Conservation (phyloP, 2,329 filamentous ascomycete species). For the Epicoccum nigrum region DNA sequence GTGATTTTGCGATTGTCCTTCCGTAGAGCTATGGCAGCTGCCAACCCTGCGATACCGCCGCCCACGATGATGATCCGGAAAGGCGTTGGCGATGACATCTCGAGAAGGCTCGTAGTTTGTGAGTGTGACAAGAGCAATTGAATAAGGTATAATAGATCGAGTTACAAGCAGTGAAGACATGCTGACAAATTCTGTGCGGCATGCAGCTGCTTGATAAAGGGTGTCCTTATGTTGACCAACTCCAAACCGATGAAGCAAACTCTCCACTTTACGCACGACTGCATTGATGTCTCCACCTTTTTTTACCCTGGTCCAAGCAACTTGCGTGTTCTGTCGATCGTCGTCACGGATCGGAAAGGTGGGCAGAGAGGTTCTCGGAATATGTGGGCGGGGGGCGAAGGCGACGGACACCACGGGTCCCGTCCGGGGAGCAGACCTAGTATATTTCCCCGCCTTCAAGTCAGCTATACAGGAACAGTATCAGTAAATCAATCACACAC, state of each 20-base stretch:
- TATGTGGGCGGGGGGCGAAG: background rate
- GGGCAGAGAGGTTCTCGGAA: background rate
- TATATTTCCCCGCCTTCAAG: too few relatives aligned
- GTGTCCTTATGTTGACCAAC: background rate
- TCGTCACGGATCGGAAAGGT: background rate
- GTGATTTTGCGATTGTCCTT: conserved; percentile 41
- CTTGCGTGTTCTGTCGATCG: background rate
- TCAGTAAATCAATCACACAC: too few relatives aligned
- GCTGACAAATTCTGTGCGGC: background rate
- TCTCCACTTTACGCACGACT: conserved; percentile 1
- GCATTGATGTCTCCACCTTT: background rate
- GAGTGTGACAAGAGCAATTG: conserved; percentile 3
- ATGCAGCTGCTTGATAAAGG: background rate
- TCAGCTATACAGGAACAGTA: too few relatives aligned
- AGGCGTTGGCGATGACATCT: conserved; percentile 22
- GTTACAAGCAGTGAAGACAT: background rate
- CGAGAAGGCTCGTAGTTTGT: conserved; percentile 5
- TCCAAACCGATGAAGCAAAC: background rate
- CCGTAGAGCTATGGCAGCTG: conserved; percentile 47
- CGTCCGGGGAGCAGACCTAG: too few relatives aligned
- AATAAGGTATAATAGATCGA: background rate
- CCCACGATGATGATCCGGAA: conserved; percentile 44
- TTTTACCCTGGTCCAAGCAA: background rate
- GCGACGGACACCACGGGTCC: too few relatives aligned
- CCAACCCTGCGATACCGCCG: conserved; percentile 33